Conservation (phyloP, 345 rosid genomes). For the Pugionium dolabratum region DNA sequence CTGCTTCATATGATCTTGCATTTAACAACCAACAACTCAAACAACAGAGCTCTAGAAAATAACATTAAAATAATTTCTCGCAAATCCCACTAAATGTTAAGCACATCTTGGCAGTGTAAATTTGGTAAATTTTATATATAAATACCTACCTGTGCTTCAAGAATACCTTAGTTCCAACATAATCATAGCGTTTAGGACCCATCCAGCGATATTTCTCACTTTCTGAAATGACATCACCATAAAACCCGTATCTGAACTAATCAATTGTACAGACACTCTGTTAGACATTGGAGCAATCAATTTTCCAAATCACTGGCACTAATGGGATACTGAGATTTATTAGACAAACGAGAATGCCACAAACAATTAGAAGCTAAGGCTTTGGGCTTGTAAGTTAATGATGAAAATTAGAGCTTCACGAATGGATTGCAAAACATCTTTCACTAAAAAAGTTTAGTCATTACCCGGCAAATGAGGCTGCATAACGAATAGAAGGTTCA, state of each 20-base stretch:
- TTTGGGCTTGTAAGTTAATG: slow-evolving; percentile 11
- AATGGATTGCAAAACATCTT: slow-evolving; percentile 9
- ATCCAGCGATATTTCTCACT: slow-evolving; percentile 97
- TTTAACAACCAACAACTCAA: slow-evolving; percentile 18
- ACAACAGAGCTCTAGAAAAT: not conserved
- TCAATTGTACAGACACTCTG: slow-evolving; percentile 37
- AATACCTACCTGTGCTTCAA: slow-evolving; percentile 57
- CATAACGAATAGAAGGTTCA: slow-evolving; percentile 86
- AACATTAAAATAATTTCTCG: not conserved
- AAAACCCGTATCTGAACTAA: slow-evolving; percentile 81
- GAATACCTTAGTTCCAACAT: slow-evolving; percentile 92
- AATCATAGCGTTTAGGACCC: slow-evolving; percentile 97
- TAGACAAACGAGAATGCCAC: not conserved
- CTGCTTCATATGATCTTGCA: slow-evolving; percentile 81
- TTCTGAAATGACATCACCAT: slow-evolving; percentile 92
- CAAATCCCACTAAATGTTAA: not conserved
- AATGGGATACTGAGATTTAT: not conserved
- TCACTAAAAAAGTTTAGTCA: slow-evolving; percentile 27
- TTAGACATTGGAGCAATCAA: slow-evolving; percentile 24
- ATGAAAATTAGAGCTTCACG: not conserved
- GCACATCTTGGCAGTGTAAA: slow-evolving; percentile 1
- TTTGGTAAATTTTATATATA: not conserved
- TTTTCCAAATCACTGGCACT: not conserved
- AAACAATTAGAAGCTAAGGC: not conserved
- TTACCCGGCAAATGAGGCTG: slow-evolving; percentile 98